These are phyloP conservation scores for Yamadazyma aaseri DNA, from an alignment of 1,139 yeast genomes.

Conservation along the genomic window DNA sequence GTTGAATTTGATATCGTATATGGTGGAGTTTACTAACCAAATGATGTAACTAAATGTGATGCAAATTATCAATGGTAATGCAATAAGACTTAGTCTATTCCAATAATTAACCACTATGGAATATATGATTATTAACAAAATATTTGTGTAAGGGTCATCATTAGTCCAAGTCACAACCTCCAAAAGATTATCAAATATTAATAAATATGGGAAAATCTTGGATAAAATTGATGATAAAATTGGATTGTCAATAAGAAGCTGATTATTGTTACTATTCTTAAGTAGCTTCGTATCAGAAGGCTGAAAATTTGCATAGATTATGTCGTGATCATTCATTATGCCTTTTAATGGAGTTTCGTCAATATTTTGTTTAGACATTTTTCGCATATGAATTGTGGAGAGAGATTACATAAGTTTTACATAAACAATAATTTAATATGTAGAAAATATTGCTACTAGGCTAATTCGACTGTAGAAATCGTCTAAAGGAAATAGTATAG, in stretches of 20 bases:
- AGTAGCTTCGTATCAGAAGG: constrained; percentile 17
- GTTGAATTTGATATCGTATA: constrained; percentile 41
- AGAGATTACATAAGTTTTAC: too few species aligned
- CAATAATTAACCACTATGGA: constrained; percentile 47
- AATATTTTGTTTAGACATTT: constrained; percentile 1
- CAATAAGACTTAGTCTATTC: constrained; percentile 32
- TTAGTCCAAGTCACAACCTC: constrained; percentile 58
- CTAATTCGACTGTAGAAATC: too few species aligned
- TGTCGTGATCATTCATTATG: constrained; percentile 11
- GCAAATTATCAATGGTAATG: constrained; percentile 40
- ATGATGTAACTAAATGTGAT: constrained; percentile 37
- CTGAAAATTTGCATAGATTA: constrained; percentile 16
- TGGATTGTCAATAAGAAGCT: constrained; percentile 43
- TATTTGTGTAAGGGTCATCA: constrained; percentile 49
- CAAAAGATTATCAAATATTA: constrained; percentile 43
- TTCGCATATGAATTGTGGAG: constrained; percentile 7
- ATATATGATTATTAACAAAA: constrained; percentile 40
- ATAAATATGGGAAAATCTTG: constrained; percentile 47
- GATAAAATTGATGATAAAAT: constrained; percentile 46
- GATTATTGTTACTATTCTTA: constrained; percentile 13
- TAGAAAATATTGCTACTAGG: too few species aligned
- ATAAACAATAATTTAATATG: too few species aligned
- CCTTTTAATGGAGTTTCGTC: constrained; percentile 7
- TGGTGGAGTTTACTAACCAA: constrained; percentile 47
- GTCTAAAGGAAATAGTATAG: too few species aligned